Base-by-base conservation (phyloP, 352 stramenopile genomes). In the Phytophthora pseudosyringae region DNA sequence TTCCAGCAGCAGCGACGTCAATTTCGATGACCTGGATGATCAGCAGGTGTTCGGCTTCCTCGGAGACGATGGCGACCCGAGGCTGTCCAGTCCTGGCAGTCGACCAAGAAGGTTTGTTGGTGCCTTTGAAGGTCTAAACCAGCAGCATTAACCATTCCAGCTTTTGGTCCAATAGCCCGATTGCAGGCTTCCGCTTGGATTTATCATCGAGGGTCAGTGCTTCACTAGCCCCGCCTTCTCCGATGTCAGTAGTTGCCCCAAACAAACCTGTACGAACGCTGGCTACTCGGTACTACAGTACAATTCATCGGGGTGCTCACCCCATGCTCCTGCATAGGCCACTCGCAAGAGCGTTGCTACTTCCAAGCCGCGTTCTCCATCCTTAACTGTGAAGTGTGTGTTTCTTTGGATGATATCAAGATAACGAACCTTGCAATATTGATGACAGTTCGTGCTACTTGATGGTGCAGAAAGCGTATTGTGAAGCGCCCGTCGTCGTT, bases 11-110 rank as follows among this genome's bases (percentile, higher is more conserved):
- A 81, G 79, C 46, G 81, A 90, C 16, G 71, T 86, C 28, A 88
- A 80, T 18, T 90, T 88, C 48, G 77, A 88, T 52, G 79, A 90
- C 44, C 25, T 86, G 8, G 77, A 90, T 51, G 72, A 90, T 28
- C 67, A 75, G 6, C 76, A 88, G 21, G 70, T 88, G 10, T 80
- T 90, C 32, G 70, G 76, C 15, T 83, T 75, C 35, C 67, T 90
- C 5, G 81, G 80, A 26, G 78, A 89, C 39, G 74, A 68, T 10
- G 74, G 81, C 9, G 69, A 78, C 9, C 41, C 59, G 16, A 50
- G 38, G 10, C 33, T 40, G 11, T 25, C 40, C 50, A 71, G 25
- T n/a, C 31, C 54, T 44, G 51, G 29, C 21, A 66, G 21, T 28
- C 59, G 52, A 16, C 64, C 65, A 0, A 76, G 52, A 76, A 66